phyloP scores from a whole-genome alignment of 208 protist species.

The Trypanosoma scelopori region DNA sequence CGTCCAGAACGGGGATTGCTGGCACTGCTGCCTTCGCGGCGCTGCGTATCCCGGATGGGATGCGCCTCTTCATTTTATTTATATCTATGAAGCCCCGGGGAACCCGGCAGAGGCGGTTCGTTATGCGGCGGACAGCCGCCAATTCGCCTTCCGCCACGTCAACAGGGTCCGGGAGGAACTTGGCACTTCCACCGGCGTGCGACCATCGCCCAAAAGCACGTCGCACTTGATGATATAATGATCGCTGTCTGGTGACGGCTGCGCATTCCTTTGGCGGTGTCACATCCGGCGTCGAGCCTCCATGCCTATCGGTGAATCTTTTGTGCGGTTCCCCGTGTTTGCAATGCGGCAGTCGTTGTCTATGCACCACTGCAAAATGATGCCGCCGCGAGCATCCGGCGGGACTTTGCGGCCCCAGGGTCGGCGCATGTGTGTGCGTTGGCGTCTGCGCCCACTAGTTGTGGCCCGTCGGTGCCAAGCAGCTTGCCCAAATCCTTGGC shows the following conservation, averaged over 20 bases:
- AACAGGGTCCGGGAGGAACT: background rate
- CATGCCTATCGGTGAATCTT: background rate
- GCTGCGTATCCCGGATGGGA: conserved; percentile 1
- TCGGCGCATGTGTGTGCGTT: conserved; percentile 1
- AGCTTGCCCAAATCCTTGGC: too few relatives aligned
- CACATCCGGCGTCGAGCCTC: background rate
- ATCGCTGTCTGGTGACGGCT: conserved; percentile 7
- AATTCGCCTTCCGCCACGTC: conserved; percentile 26
- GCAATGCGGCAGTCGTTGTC: conserved; percentile 2
- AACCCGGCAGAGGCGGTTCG: background rate
- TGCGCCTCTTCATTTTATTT: background rate
- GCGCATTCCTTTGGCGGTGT: background rate
- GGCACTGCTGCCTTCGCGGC: conserved; percentile 1
- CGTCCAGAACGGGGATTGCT: conserved; percentile 15
- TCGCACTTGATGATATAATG: conserved; percentile 16
- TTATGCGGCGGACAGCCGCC: background rate
- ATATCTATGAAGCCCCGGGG: background rate
- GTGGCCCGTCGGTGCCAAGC: too few relatives aligned
- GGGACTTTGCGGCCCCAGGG: conserved; percentile 2
- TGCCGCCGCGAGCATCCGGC: background rate
- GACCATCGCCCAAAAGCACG: background rate
- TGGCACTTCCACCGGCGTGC: background rate
- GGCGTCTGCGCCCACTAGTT: conserved; percentile 8
- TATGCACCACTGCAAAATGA: conserved; percentile 6
- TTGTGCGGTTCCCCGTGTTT: background rate